Base-by-base conservation (phyloP, 2,329 filamentous ascomycete genomes). In the Corynespora cassiicola region DNA sequence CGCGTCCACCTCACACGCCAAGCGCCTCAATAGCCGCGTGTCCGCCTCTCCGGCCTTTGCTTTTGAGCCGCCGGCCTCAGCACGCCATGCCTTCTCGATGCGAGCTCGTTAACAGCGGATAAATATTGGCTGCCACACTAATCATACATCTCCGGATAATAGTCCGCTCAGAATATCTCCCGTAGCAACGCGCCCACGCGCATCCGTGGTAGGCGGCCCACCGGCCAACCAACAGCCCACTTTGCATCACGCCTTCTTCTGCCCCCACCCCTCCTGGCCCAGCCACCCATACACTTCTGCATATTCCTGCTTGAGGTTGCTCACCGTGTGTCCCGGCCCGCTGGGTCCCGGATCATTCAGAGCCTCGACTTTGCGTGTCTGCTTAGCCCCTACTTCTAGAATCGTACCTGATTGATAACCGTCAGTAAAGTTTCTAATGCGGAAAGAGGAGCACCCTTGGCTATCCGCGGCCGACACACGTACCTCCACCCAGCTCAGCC, bases 331-430 rank as follows among this genome's bases (percentile, higher is more conserved):
- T 3, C 80, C 80, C 20, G 63, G 61, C 17, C 68, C 68, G 11
- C 64, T 64, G 3, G 79, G 80, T 0, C 79, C 80, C 1, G 77
- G 75, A 55, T 83, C 80, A 43, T 78, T 77, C 35, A 6, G 16
- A 24, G 8, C 10, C 42, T 67, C 65, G 2, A 84, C 80, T 26
- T 65, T 59, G 29, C 81, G 70, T 31, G 78, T 77, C 24, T 72
- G 72, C 7, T 56, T 61, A 51, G 77, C 76, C 3, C 76, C 74
- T 1, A 84, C 77, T 59, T 85, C 81, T 26, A 84, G 52, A 11
- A 83, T 71, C 11, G 71, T 76, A n/a, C n/a, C n/a, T n/a, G n/a
- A n/a, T n/a, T n/a, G n/a, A n/a, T n/a, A n/a, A 0, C 79, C 78
- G 3, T 75, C 22, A 8, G 22, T 24, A 8, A 24, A 24, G n/a